Base-by-base conservation (phyloP, 352 stramenopile species). In the Pythium coloratum region DNA sequence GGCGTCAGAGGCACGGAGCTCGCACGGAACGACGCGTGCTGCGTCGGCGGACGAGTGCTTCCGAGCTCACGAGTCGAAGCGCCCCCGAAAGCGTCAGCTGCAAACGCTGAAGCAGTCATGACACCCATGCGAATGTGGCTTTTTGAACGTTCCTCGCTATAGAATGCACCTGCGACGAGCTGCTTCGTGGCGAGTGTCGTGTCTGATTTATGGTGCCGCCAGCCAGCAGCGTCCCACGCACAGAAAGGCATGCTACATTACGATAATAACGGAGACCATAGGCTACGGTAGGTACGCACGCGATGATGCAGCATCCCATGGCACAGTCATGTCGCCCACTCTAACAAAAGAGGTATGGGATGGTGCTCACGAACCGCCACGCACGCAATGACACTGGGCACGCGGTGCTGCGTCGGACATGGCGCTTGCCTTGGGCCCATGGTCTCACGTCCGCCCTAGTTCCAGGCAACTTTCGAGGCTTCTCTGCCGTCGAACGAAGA, bases 11-110 rank as follows among this genome's bases (percentile, higher is more conserved):
- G 40, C 6, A 30, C 8, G 20, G 46, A 53, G 46, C n/a, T 6
- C 20, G 46, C 46, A 24, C 46, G 46, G 46, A 53, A 53, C 46
- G 46, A 53, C 46, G 46, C 46, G 46, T 8, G 46, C n/a, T 53
- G n/a, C 46, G 46, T 53, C 9, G 46, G 46, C 46, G 14, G 20
- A 14, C 46, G 46, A 53, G 2, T 20, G 46, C 46, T 53, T 53
- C 46, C 46, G n/a, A 53, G 46, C 46, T 53, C 46, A 32, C 46
- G 46, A 53, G 46, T 53, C 20, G 46, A 53, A 53, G 46, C 46
- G n/a, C n/a, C 46, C 18, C 6, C 46, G 46, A 53, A 53, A 32
- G 18, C 18, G 46, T 53, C 1, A 28, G 46, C n/a, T 28, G 18
- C 46, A 28, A 53, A 28, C 46, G 46, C 46, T 32, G 46, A 53